phyloP scores from a whole-genome alignment of 495 filamentous ascomycete species.

The Aspergillus conjunctus region DNA sequence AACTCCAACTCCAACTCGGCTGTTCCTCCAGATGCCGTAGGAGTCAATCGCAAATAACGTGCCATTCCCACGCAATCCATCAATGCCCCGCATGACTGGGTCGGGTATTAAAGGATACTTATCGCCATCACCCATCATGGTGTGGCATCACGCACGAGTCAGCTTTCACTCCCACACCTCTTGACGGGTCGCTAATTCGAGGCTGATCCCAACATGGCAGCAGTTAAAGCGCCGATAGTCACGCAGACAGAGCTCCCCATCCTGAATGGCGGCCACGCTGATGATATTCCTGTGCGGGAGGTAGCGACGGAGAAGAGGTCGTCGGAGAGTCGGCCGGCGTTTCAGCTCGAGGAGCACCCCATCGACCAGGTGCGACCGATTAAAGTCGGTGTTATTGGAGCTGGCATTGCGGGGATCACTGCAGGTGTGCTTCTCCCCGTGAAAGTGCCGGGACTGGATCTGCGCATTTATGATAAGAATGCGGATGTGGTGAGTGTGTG shows the following conservation, averaged over 20 bases:
- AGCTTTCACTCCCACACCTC: no score
- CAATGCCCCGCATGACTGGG: not conserved
- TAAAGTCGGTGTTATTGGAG: conserved; percentile 57
- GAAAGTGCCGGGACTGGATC: conserved; percentile 53
- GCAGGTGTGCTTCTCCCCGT: conserved; percentile 52
- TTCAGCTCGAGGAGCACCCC: conserved; percentile 44
- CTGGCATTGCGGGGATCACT: conserved; percentile 52
- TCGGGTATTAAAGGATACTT: conserved; percentile 11
- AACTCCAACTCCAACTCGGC: no score
- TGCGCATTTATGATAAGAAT: conserved; percentile 61
- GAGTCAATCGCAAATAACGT: no score
- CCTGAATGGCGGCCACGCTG: conserved; percentile 1
- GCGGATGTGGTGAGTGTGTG: conserved; percentile 49
- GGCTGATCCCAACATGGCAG: conserved; percentile 6
- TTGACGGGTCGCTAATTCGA: not conserved
- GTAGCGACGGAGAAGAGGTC: not conserved
- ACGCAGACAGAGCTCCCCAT: conserved; percentile 11
- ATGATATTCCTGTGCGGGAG: not conserved
- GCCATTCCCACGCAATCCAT: no score
- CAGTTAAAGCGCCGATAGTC: conserved; percentile 14
- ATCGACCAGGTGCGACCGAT: conserved; percentile 44
- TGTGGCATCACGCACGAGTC: no score
- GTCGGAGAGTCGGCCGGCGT: conserved; percentile 19
- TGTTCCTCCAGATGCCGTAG: no score
- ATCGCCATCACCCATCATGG: not conserved